Conservation (phyloP, 192 early-diverging fungal genomes). For the Coemansia sp. region DNA sequence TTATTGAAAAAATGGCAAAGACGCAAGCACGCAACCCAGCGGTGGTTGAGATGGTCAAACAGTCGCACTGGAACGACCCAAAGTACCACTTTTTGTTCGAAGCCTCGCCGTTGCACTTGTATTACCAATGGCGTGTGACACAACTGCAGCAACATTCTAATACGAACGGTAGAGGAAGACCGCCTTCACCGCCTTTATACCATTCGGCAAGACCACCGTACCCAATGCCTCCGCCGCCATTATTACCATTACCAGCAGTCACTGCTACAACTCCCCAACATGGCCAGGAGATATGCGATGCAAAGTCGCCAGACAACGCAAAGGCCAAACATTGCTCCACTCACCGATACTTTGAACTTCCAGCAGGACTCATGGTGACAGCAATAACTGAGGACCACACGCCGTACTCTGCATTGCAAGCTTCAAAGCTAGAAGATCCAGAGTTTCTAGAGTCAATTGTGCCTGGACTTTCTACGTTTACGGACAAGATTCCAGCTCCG, state of each 20-base stretch:
- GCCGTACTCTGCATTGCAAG: constrained; percentile 17
- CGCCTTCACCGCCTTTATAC: neutral
- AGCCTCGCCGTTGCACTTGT: constrained; percentile 19
- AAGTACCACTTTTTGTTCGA: constrained; percentile 34
- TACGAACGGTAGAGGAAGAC: neutral
- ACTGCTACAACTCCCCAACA: neutral
- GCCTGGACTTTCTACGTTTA: constrained; percentile 13
- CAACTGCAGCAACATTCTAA: neutral
- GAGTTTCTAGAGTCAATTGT: constrained; percentile 28
- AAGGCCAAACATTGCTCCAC: neutral
- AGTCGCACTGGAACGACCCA: constrained; percentile 20
- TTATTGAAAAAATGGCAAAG: constrained; percentile 42
- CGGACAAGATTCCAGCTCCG: neutral
- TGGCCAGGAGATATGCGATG: neutral
- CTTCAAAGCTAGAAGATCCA: constrained; percentile 15
- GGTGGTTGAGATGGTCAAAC: constrained; percentile 25
- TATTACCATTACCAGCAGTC: neutral
- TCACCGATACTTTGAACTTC: constrained; percentile 28
- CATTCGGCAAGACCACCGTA: too few species aligned
- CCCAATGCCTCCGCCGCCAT: neutral
- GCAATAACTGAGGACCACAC: constrained; percentile 9
- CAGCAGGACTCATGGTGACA: constrained; percentile 34
- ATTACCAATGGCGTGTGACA: constrained; percentile 23
- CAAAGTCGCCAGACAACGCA: neutral
- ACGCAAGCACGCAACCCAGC: constrained; percentile 26